Evolutionary conservation across 2,329 filamentous ascomycete species (phyloP), one percentile per base, ranked within the genome.

Genomic region (Stagonosporopsis rhizophila): DNA sequence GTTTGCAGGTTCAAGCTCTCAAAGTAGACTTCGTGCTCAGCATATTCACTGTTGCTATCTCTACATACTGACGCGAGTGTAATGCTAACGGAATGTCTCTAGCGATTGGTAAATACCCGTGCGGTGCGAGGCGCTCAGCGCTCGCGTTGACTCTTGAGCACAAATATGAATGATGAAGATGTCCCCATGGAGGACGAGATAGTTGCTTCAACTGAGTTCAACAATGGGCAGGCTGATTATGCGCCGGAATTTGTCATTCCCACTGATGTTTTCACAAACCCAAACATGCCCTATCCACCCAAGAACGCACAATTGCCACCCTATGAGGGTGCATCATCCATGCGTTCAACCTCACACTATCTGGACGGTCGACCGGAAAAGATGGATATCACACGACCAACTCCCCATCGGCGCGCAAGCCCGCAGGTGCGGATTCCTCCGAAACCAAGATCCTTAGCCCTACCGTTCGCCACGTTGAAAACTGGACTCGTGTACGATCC

Each of bases 401-500:
- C 50, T 20, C 52, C 61, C 12, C 51, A 61, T 34, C 60, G 57
- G 1, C 61, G 64, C 12, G 15, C 55, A 44, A 68, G 65, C 28
- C 66, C 66, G 17, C 56, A 72, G 51, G 67, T 75, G 12, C 64
- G 67, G 6, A 64, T 74, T 52, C 64, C 71, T 2, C 71, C 70
- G 17, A 63, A 66, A 23, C 71, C 72, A 20, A 77, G 73, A 52
- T 79, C 73, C 53, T 49, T 67, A n/a, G 64, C 62, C 7, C 63
- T 75, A 2, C 67, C 68, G 6, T 71, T 73, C 42, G 63, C 69
- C 22, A 69, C 71, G 3, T 67, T 62, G 25, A 74, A 65, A 58
- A 81, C 80, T 8, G 81, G 81, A 0, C 69, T 83, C 2, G 79
- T 83, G 64, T 99, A 98, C 73, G 95, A 99, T 78, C 88, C 91